These are phyloP conservation scores for Cytospora piceicola DNA, from an alignment of 2,329 filamentous ascomycete species.

Conservation along the genomic window DNA sequence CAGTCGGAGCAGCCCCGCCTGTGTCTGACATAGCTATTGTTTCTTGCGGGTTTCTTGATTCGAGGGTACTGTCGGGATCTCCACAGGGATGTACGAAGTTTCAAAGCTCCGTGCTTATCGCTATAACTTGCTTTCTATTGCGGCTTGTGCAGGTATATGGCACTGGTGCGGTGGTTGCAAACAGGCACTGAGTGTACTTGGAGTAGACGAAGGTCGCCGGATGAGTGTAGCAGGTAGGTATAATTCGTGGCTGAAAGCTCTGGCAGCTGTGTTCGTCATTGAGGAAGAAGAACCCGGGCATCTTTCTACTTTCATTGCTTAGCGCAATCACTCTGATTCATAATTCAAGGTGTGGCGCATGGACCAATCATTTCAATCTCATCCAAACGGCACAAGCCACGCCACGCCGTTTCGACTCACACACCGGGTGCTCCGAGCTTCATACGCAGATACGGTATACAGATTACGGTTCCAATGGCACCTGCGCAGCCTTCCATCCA, in stretches of 20 bases:
- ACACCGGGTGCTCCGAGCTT: constrained; percentile 10
- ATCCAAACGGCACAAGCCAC: constrained; percentile 8
- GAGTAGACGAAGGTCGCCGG: neutral
- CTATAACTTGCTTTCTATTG: neutral
- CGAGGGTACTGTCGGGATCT: neutral
- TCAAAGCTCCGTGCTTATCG: neutral
- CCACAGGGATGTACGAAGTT: neutral
- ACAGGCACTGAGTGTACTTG: neutral
- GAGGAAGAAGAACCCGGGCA: neutral
- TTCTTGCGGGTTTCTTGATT: neutral
- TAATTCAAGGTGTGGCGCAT: constrained; percentile 12
- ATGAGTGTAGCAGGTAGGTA: neutral
- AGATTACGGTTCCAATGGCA: neutral
- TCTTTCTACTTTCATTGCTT: neutral
- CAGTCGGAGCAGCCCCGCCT: constrained; percentile 28
- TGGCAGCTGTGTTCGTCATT: constrained; percentile 1
- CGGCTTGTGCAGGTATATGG: neutral
- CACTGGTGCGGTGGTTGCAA: too few relatives aligned
- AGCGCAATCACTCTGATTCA: constrained; percentile 8
- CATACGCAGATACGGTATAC: neutral
- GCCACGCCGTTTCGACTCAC: constrained; percentile 10
- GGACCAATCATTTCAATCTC: constrained; percentile 13
- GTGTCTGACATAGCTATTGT: constrained; percentile 25
- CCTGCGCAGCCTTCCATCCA: too few relatives aligned
- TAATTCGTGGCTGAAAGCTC: neutral